These are phyloP conservation scores for Lepiota subincarnata DNA, from an alignment of 768 basidiomycete genomes.

Conservation along the genomic window DNA sequence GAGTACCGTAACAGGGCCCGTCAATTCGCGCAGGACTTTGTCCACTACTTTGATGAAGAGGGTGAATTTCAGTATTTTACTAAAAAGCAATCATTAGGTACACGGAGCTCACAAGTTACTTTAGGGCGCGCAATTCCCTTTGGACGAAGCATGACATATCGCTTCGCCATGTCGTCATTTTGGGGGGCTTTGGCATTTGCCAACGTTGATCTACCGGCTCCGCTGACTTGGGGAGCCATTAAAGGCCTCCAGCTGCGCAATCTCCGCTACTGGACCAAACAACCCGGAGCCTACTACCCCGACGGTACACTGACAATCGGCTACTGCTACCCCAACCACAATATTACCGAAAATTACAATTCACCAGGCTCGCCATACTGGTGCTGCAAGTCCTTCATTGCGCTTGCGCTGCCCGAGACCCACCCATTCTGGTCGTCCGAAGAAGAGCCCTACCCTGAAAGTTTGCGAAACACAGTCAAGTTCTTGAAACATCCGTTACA, in stretches of 20 bases:
- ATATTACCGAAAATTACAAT: conserved; percentile 79
- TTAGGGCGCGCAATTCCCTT: conserved; percentile 72
- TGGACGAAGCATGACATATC: conserved; percentile 71
- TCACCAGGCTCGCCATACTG: conserved; percentile 77
- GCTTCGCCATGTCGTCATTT: conserved; percentile 80
- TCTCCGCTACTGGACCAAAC: conserved; percentile 65
- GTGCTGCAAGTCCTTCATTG: conserved; percentile 75
- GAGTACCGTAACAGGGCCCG: conserved; percentile 62
- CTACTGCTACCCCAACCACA: conserved; percentile 65
- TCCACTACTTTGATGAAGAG: conserved; percentile 72
- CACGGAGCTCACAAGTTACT: neutral
- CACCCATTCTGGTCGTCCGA: conserved; percentile 70
- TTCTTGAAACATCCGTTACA: conserved; percentile 61
- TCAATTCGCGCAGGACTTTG: conserved; percentile 63
- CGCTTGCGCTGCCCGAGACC: conserved; percentile 56
- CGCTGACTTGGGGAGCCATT: conserved; percentile 69
- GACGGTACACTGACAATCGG: conserved; percentile 74
- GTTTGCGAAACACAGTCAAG: conserved; percentile 43
- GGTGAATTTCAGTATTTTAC: conserved; percentile 44
- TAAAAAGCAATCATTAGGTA: too few species aligned
- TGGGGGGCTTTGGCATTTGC: conserved; percentile 75
- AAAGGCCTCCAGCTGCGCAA: conserved; percentile 73
- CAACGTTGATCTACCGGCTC: conserved; percentile 62
- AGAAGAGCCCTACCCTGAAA: conserved; percentile 62
- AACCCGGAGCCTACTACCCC: conserved; percentile 54